Conservation (phyloP, 148 eudicot species). For the Polygonum aviculare region DNA sequence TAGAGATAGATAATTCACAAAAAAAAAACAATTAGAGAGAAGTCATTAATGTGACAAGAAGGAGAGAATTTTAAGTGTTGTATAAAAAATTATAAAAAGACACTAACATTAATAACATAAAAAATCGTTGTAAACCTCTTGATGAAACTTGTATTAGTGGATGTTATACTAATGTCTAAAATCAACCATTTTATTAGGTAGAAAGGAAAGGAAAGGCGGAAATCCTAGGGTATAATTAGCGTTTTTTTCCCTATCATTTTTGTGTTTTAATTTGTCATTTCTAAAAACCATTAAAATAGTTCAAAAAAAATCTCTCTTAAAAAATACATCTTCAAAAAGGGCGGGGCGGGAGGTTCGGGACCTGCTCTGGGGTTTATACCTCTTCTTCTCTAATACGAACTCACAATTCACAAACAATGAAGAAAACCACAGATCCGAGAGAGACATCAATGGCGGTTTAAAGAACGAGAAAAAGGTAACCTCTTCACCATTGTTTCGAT, state of each 20-base stretch:
- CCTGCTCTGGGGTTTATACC: not conserved
- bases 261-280: not conserved
- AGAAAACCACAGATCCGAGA: not conserved
- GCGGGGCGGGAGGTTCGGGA: constrained; percentile 8
- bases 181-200: not conserved
- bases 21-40: too few relatives aligned
- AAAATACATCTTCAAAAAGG: not conserved
- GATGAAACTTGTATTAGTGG: too few relatives aligned
- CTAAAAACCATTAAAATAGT: not conserved
- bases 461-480: not conserved
- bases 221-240: not conserved
- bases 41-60: too few relatives aligned
- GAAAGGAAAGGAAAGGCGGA: not conserved
- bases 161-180: too few relatives aligned
- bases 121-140: too few relatives aligned
- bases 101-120: too few relatives aligned
- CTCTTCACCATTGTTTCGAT: not conserved
- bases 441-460: constrained; percentile 5
- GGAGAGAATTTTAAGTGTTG: too few relatives aligned
- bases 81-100: too few relatives aligned
- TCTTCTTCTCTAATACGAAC: not conserved
- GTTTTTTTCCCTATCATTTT: not conserved
- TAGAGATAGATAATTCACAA: too few relatives aligned
- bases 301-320: not conserved
- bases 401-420: not conserved